Evolutionary conservation across 768 basidiomycete genomes (phyloP).

Genomic region (Kwoniella heveanensis): DNA sequence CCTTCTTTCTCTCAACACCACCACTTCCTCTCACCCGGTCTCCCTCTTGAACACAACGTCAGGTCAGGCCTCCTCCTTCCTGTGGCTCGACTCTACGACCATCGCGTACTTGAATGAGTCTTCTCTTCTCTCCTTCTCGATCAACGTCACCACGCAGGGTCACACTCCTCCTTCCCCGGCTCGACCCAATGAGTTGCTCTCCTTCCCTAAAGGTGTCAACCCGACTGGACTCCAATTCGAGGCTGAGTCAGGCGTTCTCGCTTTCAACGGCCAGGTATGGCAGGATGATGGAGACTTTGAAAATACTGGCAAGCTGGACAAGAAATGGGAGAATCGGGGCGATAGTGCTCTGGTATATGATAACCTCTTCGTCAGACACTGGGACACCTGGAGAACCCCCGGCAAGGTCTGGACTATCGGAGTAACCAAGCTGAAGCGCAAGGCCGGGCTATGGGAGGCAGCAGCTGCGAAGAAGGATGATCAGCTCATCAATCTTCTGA

Average conservation of each 20-base stretch:
- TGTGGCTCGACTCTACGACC: conserved; percentile 33
- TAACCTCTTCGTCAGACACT: conserved; percentile 42
- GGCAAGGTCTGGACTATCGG: conserved; percentile 45
- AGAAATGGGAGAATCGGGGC: conserved; percentile 28
- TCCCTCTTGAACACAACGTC: conserved; percentile 29
- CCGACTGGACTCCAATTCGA: conserved; percentile 31
- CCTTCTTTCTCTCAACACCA: conserved; percentile 35
- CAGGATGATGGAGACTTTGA: conserved; percentile 64
- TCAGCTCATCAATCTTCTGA: conserved; percentile 29
- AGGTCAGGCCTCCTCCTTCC: conserved; percentile 17
- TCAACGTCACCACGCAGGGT: not conserved
- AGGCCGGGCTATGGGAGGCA: conserved; percentile 59
- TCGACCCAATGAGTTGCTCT: conserved; percentile 21
- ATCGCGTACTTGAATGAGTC: conserved; percentile 36
- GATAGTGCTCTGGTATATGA: conserved; percentile 43
- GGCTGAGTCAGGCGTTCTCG: conserved; percentile 61
- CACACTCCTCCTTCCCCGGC: not conserved
- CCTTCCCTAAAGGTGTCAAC: conserved; percentile 40
- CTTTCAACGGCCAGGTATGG: conserved; percentile 84
- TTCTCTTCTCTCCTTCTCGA: conserved; percentile 21
- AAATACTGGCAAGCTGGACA: conserved; percentile 69
- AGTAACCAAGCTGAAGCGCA: conserved; percentile 10
- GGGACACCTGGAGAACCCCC: conserved; percentile 47
- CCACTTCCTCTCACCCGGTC: conserved; percentile 4
- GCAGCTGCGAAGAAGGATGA: conserved; percentile 66